Base-by-base conservation (phyloP, 2,329 filamentous ascomycete species). In the Curvularia sp. region DNA sequence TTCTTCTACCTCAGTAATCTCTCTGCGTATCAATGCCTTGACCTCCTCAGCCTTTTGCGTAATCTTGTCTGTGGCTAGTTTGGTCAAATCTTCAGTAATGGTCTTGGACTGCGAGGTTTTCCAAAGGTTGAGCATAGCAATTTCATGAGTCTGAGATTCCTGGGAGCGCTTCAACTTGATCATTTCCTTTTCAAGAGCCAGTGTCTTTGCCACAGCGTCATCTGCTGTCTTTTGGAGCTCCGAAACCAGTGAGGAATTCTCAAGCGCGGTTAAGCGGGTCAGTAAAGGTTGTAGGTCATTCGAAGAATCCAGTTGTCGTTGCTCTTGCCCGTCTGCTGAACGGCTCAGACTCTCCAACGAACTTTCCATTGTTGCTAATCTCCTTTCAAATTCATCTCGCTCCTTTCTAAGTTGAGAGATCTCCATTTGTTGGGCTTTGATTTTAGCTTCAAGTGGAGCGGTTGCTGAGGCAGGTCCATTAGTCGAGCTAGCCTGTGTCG, bases 401-500 rank as follows among this genome's bases (percentile, higher is more conserved):
- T 55, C 58, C 43, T 55, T 57, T 33, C 47, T 57, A 5, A 64
- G 56, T 8, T 54, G 41, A 12, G n/a, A 15, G 18, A 62, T 62
- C 2, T 62, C 59, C 9, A 48, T 12, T 26, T 53, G 50, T 12
- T 60, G 56, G 4, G 54, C 50, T 39, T 50, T 47, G 39, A 62
- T 44, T 47, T 49, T 49, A 22, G n/a, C 9, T 4, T 49, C 55
- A 4, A 49, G 12, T 38, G 12, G 30, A 15, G 13, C 28, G 15
- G 22, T 35, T 28, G 22, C 13, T 35, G 20, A 15, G 24, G 41
- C 15, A 4, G 22, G 12, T 10, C 4, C 9, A 15, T 46, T n/a
- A 15, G 41, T 41, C 30, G 33, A 24, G 8, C 51, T 50, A 9
- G 5, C 33, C 30, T 35, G 49, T 42, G 49, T 2, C 24, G 49